Conservation (phyloP, 768 basidiomycete genomes). For the Xanthoconium purpureum region DNA sequence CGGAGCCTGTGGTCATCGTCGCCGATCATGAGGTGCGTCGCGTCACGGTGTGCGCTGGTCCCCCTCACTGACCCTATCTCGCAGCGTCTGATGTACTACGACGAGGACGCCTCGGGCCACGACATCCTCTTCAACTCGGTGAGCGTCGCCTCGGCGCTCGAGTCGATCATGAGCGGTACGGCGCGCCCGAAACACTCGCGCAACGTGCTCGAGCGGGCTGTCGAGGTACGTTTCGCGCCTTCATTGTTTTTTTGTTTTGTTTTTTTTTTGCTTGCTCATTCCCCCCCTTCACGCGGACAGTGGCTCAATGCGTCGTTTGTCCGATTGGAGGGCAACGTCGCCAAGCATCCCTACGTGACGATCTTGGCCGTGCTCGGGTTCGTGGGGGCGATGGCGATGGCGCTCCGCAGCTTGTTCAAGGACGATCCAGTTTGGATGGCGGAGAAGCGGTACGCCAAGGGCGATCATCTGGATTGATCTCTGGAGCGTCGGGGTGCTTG, state of each 20-base stretch:
- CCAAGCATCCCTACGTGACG: slow-evolving; percentile 21
- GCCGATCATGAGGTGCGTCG: slow-evolving; percentile 58
- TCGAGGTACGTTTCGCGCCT: slow-evolving; percentile 31
- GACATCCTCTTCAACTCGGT: slow-evolving; percentile 52
- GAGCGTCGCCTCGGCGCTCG: slow-evolving; percentile 67
- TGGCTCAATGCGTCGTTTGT: slow-evolving; percentile 14
- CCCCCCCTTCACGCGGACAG: slow-evolving; percentile 4
- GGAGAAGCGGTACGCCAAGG: slow-evolving; percentile 20
- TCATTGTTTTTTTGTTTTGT: neutral
- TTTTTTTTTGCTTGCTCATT: neutral
- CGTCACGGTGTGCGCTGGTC: neutral
- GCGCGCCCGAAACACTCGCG: slow-evolving; percentile 62
- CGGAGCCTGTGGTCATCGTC: slow-evolving; percentile 53
- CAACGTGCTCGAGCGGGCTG: slow-evolving; percentile 62
- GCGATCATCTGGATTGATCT: slow-evolving; percentile 23
- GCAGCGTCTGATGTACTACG: slow-evolving; percentile 75
- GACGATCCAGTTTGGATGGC: slow-evolving; percentile 16
- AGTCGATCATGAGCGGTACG: slow-evolving; percentile 55
- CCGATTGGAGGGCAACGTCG: slow-evolving; percentile 7
- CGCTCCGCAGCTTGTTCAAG: slow-evolving; percentile 10
- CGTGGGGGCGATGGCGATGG: slow-evolving; percentile 5
- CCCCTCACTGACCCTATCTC: neutral
- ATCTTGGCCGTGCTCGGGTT: slow-evolving; percentile 7
- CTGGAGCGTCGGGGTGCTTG: too few species aligned
- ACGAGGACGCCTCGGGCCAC: slow-evolving; percentile 55